Evolutionary conservation across 306 rosid species (phyloP), one percentile per base, ranked within the genome.

Genomic region (Castanea sativa): DNA sequence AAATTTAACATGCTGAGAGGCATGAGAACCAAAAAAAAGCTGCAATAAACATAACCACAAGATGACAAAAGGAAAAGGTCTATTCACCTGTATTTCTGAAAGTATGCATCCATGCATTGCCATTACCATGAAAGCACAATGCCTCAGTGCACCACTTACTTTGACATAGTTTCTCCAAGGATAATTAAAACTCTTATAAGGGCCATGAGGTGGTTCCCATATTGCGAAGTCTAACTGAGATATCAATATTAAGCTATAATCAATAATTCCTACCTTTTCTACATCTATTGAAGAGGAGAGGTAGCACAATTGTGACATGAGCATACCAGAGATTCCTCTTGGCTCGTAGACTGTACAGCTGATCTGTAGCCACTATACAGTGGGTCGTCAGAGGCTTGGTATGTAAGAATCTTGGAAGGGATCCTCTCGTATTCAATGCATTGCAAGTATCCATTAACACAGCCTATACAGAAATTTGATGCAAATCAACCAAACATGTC

Each of bases 141-240:
- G 92, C 87, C 97, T 90, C 77, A 92, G 75, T 73, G 97, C 90
- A 70, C 97, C 97, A 64, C 92, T 78, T 12, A 90, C 80, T 84
- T 86, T 83, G 81, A 81, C 88, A 41, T 90, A 92, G 85, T 76
- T 86, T 86, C 57, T 85, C 94, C 94, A 92, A 19, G 97, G 94
- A 86, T 92, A 90, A 23, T 81, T 82, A 80, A 90, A 88, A 69
- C 59, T 75, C 78, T 79, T 88, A 76, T 90, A 90, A 53, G 88
- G 94, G 35, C 94, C 97, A 78, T 92, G 97, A 45, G 97, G 97
- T 20, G 97, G 97, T 78, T 92, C 97, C 92, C 94, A 92, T 60
- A 87, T 58, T 35, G 97, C 97, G 81, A 92, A 92, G 59, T 85
- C 97, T 64, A 92, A 38, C 97, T 92, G 87, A 79, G 73, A 30